Evolutionary conservation across 164 flowering plant species (phyloP), one percentile per base, ranked within the genome.

Genomic region (Piper longum): DNA sequence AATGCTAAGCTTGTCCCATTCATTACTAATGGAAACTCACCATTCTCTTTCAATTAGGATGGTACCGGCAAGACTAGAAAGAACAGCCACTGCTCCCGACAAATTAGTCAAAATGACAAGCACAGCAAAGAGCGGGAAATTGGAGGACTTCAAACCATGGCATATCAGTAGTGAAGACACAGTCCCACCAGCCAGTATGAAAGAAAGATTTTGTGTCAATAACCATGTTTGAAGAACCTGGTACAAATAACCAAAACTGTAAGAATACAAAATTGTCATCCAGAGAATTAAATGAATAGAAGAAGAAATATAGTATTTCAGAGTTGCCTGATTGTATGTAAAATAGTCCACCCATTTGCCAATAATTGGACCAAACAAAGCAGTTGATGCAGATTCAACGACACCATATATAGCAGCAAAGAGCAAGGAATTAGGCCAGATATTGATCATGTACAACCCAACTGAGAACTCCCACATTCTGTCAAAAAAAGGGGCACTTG

Each of bases 391-490:
- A 63, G 88, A 74, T 73, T 89, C 98, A 11, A 82, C 77, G 18
- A 75, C 87, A 57, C 96, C 95, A 77, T 89, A 91, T 11, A 83
- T 56, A 57, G 98, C 96, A 9, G 91, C 75, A 61, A 88, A 75
- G 62, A 89, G 80, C 66, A 91, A 75, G 12, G 98, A 89, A 57
- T 83, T 73, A 1, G 96, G 96, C 92, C 92, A 87, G 59, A 91
- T 40, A 63, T 64, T 75, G 76, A 89, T 86, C 95, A 91, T 87
- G 74, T 88, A 91, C 56, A 89, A 67, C 52, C 81, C 95, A 66
- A 91, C 96, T 51, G 98, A 84, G 77, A 91, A 91, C 74, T 91
- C 95, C 96, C 98, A 91, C 93, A 88, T 88, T 71, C 98, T 88
- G 85, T 40, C 7, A 66, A 54, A 9, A 68, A 19, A 41, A n/a